Base-by-base conservation (phyloP, 176 grass and related monocot species). In the Aegilops bicornis region DNA sequence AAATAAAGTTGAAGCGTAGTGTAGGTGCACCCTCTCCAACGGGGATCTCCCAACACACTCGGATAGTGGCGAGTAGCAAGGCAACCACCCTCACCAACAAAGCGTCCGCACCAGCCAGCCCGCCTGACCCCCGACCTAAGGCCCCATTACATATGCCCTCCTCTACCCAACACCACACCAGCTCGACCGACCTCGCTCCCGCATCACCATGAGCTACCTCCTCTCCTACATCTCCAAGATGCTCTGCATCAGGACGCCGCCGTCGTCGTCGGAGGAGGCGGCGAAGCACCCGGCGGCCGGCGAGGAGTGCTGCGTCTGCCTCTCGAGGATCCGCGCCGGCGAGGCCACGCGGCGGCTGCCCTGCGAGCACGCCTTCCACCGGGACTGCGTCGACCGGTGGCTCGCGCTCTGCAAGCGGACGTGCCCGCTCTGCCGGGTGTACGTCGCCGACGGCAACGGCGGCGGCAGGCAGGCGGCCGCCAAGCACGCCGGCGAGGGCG, bases 371-470 rank as follows among this genome's bases (percentile, higher is more conserved):
- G 33, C 76, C 7, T 95, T 95, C 82, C 93, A 95, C 77, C 91
- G 80, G n/a, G 91, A 90, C 14, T 95, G 93, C 66, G 81, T 95
- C 10, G 88, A 95, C 65, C 83, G 77, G 59, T 92, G 93, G 93
- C 83, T 95, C 45, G 4, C 60, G 35, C 61, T 88, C 8, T 91
- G 90, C 91, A 89, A 83, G 76, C 86, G 89, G 33, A 95, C 93
- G 10, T 95, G 93, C 56, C 93, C 93, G 3, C 91, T 95, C 32
- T 95, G 93, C 64, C 88, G 93, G n/a, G 86, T 92, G 32, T 76
- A 76, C 7, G 87, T 95, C 7, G 78, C 84, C 17, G 80, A 90
- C 15, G 78, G 67, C 25, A 62, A 33, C 43, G 43, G 27, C 61
- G 79, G 37, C 43, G 43, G 27, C 61, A 83, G 37, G 58, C 73